These are phyloP conservation scores for Zygosaccharomyces lentus DNA, from an alignment of 805 yeast species.

Conservation along the genomic window DNA sequence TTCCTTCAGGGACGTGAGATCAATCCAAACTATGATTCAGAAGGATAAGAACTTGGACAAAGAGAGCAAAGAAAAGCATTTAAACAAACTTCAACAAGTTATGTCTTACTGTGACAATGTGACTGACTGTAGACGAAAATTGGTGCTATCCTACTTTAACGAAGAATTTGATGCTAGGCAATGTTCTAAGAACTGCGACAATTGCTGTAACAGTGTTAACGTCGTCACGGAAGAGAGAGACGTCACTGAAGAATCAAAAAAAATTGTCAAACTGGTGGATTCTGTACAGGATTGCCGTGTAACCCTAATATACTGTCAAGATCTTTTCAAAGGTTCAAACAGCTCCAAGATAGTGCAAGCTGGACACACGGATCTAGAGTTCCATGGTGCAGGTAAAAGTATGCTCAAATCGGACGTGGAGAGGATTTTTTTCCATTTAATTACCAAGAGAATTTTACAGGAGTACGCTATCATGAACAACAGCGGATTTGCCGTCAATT, in stretches of 20 bases:
- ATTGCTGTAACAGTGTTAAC: conserved; percentile 53
- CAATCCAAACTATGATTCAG: conserved; percentile 70
- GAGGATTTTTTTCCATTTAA: conserved; percentile 73
- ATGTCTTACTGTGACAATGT: conserved; percentile 87
- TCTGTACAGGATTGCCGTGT: conserved; percentile 55
- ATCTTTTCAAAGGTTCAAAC: conserved; percentile 71
- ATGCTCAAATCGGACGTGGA: conserved; percentile 69
- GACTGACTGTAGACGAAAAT: conserved; percentile 84
- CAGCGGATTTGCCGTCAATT: conserved; percentile 77
- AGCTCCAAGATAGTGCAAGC: conserved; percentile 54
- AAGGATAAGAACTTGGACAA: conserved; percentile 64
- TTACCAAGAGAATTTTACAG: conserved; percentile 57
- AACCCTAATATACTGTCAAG: conserved; percentile 77
- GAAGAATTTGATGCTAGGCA: conserved; percentile 65
- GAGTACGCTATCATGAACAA: conserved; percentile 71
- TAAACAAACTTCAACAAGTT: conserved; percentile 73
- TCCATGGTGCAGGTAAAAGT: conserved; percentile 66
- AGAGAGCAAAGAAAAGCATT: conserved; percentile 68
- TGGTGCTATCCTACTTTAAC: conserved; percentile 85
- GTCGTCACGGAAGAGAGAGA: conserved; percentile 52
- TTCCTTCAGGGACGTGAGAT: conserved; percentile 72
- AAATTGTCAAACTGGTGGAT: conserved; percentile 56
- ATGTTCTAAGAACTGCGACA: conserved; percentile 79
- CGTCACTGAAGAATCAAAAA: conserved; percentile 59
- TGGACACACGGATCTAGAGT: conserved; percentile 57